Evolutionary conservation across 805 yeast species (phyloP).

Genomic region (Sungouiozyma ichnusensis): DNA sequence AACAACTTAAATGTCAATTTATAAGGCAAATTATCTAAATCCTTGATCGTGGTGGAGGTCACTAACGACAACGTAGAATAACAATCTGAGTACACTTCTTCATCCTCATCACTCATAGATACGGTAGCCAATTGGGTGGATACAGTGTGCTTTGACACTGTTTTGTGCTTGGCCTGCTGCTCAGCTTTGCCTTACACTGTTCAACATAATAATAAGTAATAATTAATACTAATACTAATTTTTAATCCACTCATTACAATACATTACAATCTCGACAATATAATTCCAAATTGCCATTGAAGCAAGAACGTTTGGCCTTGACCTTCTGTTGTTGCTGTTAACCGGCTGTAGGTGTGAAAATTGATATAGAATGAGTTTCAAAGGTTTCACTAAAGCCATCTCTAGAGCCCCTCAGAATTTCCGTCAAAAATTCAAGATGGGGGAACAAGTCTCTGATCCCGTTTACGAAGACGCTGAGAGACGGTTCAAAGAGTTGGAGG

Average conservation of each 20-base stretch:
- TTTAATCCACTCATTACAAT: not conserved
- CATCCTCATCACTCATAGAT: slow-evolving; percentile 7
- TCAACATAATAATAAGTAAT: not conserved
- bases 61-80: slow-evolving; percentile 22
- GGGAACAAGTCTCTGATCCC: slow-evolving; percentile 64
- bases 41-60: slow-evolving; percentile 20
- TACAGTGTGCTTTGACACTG: not conserved
- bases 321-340: too few relatives aligned
- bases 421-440: slow-evolving; percentile 88
- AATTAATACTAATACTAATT: not conserved
- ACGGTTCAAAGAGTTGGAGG: slow-evolving; percentile 85
- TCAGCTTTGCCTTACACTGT: not conserved
- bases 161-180: not conserved
- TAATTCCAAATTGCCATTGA: too few relatives aligned
- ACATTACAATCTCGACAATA: too few relatives aligned
- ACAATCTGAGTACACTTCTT: slow-evolving; percentile 23
- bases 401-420: slow-evolving; percentile 85
- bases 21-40: slow-evolving; percentile 23
- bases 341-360: too few relatives aligned
- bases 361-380: slow-evolving; percentile 67
- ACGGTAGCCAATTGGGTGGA: not conserved
- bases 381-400: slow-evolving; percentile 73
- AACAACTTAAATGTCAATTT: slow-evolving; percentile 14
- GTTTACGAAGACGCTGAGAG: slow-evolving; percentile 94
- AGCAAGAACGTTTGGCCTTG: too few relatives aligned